phyloP scores from a whole-genome alignment of 441 rosid species.

The Croton laevigatus region DNA sequence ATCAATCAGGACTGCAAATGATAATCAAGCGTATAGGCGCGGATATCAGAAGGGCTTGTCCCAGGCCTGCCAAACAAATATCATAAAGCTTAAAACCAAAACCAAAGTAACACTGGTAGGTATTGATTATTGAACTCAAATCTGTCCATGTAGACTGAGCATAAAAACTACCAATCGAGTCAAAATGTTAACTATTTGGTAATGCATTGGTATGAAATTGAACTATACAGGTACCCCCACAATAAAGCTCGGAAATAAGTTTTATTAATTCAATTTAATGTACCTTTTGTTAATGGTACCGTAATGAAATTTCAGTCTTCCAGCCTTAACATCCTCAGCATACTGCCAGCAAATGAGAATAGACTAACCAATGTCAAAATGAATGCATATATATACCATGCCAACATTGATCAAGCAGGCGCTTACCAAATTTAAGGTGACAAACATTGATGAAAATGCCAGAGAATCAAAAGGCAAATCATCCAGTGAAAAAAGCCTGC shows the following conservation, averaged over 20 bases:
- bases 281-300: constrained; percentile 90
- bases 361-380: constrained; percentile 1
- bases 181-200: neutral
- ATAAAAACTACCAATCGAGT: neutral
- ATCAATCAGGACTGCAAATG: constrained; percentile 62
- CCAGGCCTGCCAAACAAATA: constrained; percentile 66
- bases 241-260: neutral
- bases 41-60: constrained; percentile 82
- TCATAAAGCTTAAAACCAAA: constrained; percentile 3
- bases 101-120: neutral
- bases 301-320: constrained; percentile 71
- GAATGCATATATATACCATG: constrained; percentile 2
- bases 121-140: too few relatives aligned
- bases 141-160: neutral
- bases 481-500: constrained; percentile 72
- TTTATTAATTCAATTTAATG: constrained; percentile 1
- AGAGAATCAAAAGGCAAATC: constrained; percentile 85
- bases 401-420: constrained; percentile 8
- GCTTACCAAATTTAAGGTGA: constrained; percentile 74
- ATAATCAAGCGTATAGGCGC: constrained; percentile 69
- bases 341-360: constrained; percentile 47
- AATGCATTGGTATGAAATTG: neutral
- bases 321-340: constrained; percentile 64
- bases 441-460: constrained; percentile 90
- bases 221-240: neutral